Evolutionary conservation across 2,329 filamentous ascomycete species (phyloP).

Genomic region (Cladosporium colombiae): DNA sequence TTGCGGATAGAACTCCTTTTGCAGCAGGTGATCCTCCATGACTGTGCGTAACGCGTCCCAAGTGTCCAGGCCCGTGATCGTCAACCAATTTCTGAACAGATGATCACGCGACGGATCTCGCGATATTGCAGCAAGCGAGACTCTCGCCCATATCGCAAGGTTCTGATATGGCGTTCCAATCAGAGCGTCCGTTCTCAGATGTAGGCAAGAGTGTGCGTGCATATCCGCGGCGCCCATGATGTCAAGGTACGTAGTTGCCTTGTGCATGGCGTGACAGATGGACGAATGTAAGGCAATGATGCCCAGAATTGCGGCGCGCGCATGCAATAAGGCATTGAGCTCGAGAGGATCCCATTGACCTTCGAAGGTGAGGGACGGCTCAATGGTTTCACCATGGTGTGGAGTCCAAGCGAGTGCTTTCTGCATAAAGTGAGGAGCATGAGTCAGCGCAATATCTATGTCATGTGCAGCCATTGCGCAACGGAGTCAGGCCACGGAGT

Average conservation of each 20-base stretch:
- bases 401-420: slow-evolving; percentile 29
- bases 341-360: slow-evolving; percentile 24
- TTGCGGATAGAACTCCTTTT: slow-evolving; percentile 5
- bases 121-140: slow-evolving; percentile 28
- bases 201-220: slow-evolving; percentile 24
- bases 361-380: slow-evolving; percentile 22
- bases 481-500: neutral
- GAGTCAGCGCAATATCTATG: neutral
- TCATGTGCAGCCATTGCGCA: neutral
- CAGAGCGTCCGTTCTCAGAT: slow-evolving; percentile 25
- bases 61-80: slow-evolving; percentile 1
- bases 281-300: slow-evolving; percentile 22
- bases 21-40: slow-evolving; percentile 17
- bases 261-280: slow-evolving; percentile 20
- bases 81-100: slow-evolving; percentile 14
- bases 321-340: slow-evolving; percentile 26
- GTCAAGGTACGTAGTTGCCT: slow-evolving; percentile 21
- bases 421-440: neutral
- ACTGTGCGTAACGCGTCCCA: slow-evolving; percentile 19
- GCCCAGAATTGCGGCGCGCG: slow-evolving; percentile 22
- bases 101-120: slow-evolving; percentile 23
- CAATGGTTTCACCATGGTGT: slow-evolving; percentile 22
- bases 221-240: slow-evolving; percentile 20
- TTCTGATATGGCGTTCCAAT: slow-evolving; percentile 29
- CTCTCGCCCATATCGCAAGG: slow-evolving; percentile 27